phyloP scores from a whole-genome alignment of 352 stramenopile species.

The Phytophthora fragariaefolia region DNA sequence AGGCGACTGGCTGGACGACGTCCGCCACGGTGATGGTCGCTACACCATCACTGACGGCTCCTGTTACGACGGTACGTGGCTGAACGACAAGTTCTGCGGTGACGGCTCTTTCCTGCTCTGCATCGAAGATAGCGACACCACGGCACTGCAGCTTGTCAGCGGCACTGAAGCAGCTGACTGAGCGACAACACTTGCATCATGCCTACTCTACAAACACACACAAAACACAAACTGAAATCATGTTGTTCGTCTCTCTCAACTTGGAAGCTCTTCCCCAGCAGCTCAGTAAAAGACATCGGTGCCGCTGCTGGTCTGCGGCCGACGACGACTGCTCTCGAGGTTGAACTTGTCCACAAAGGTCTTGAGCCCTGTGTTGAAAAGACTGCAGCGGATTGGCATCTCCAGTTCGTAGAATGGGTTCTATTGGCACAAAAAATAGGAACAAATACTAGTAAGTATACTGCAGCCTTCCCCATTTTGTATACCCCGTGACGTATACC shows the following conservation, averaged over 20 bases:
- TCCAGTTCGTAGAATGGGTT: conserved; percentile 97
- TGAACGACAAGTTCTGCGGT: conserved; percentile 72
- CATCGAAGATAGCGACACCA: conserved; percentile 32
- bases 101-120: conserved; percentile 72
- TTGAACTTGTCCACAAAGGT: conserved; percentile 90
- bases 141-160: not conserved
- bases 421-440: conserved; percentile 38
- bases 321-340: conserved; percentile 60
- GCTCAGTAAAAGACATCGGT: conserved; percentile 41
- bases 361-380: conserved; percentile 92
- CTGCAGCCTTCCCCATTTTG: not conserved
- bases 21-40: conserved; percentile 77
- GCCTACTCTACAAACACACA: too few relatives aligned
- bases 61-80: conserved; percentile 88
- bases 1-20: conserved; percentile 83
- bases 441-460: too few relatives aligned
- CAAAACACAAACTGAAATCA: too few relatives aligned
- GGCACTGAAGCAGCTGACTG: not conserved
- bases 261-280: too few relatives aligned
- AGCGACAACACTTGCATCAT: too few relatives aligned
- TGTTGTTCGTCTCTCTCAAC: too few relatives aligned
- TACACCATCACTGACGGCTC: conserved; percentile 80
- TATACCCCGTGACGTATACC: conserved; percentile 40
- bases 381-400: conserved; percentile 94
- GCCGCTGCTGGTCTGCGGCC: conserved; percentile 50